Base-by-base conservation (phyloP, 2,329 filamentous ascomycete species). In the Aureobasidium sp. region DNA sequence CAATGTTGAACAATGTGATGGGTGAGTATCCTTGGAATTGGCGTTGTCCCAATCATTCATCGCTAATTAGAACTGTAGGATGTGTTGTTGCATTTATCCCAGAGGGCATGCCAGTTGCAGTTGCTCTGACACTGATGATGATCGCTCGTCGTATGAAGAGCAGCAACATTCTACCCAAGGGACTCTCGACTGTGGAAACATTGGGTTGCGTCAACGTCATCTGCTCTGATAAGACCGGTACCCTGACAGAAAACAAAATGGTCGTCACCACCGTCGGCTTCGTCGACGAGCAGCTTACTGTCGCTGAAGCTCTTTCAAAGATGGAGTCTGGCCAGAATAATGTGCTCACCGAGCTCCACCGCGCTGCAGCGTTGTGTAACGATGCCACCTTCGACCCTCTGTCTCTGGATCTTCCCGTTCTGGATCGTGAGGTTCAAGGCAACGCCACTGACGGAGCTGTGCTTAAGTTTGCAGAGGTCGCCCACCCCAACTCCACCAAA, bases 1-100 rank as follows among this genome's bases (percentile, higher is more conserved):
- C 70, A 0, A 77, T 78, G 72, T 68, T 78, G 1, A 75, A 76
- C 68, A 74, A 77, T n/a, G 74, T 75, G 57, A 77, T 78, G 72
- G 74, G 74, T 17, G 21, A 51, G 47, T 25, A 25, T 13, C 3
- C 8, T 25, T 19, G 1, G 11, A 25, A 6, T 9, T 9, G 6
- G 7, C 11, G 6, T 37, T 11, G 13, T 21, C 31, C n/a, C 47
- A 17, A 2, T 38, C 13, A 37, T 25, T 49, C 50, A 46, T 51
- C 21, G 47, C 47, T 51, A 37, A 51, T 19, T 25, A 51, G 43
- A 46, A 46, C 9, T 46, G 23, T 46, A 46, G 43, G 51, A n/a
- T 57, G 62, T 21, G 67, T 68, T 3, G 68, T 69, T 2, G 67
- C 67, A 9, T 69, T 69, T 50, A 68, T 70, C 27, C 68, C 68